phyloP scores from a whole-genome alignment of 2,329 filamentous ascomycete species.

The Leptoxyphium fumago region DNA sequence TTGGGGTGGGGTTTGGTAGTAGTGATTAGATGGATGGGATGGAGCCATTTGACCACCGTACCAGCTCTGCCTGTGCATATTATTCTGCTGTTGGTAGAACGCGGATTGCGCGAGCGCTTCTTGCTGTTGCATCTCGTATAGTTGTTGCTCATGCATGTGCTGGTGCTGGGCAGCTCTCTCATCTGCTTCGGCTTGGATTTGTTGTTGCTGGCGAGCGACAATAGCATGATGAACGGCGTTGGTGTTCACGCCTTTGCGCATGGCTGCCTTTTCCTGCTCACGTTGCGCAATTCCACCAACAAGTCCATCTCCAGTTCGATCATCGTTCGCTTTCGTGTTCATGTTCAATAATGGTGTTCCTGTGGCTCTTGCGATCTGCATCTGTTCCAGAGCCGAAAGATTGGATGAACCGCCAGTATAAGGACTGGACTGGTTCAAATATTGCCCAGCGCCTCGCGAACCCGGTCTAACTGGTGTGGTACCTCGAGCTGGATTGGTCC shows the following conservation, averaged over 20 bases:
- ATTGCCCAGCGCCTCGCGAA: slow-evolving; percentile 43
- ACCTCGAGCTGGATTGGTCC: slow-evolving; percentile 20
- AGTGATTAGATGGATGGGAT: no score
- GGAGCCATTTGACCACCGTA: neutral
- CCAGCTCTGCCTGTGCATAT: neutral
- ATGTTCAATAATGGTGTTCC: slow-evolving; percentile 62
- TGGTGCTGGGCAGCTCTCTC: slow-evolving; percentile 24
- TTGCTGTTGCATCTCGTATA: slow-evolving; percentile 12
- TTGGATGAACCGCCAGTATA: slow-evolving; percentile 33
- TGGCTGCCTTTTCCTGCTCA: slow-evolving; percentile 60
- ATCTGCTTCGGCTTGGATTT: slow-evolving; percentile 20
- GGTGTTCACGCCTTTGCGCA: slow-evolving; percentile 48
- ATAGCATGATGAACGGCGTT: slow-evolving; percentile 60
- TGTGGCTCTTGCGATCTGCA: slow-evolving; percentile 72
- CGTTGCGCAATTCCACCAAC: slow-evolving; percentile 67
- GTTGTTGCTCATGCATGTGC: slow-evolving; percentile 21
- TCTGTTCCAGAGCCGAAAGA: slow-evolving; percentile 76
- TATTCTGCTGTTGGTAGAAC: neutral
- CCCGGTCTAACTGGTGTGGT: slow-evolving; percentile 27
- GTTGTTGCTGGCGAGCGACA: slow-evolving; percentile 35
- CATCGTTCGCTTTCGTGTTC: slow-evolving; percentile 42
- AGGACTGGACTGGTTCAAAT: slow-evolving; percentile 27
- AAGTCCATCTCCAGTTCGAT: slow-evolving; percentile 31
- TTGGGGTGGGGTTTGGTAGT: no score
- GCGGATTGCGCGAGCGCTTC: slow-evolving; percentile 3